These are phyloP conservation scores for Cercospora sojina DNA, from an alignment of 2,329 filamentous ascomycete genomes.

Conservation along the genomic window DNA sequence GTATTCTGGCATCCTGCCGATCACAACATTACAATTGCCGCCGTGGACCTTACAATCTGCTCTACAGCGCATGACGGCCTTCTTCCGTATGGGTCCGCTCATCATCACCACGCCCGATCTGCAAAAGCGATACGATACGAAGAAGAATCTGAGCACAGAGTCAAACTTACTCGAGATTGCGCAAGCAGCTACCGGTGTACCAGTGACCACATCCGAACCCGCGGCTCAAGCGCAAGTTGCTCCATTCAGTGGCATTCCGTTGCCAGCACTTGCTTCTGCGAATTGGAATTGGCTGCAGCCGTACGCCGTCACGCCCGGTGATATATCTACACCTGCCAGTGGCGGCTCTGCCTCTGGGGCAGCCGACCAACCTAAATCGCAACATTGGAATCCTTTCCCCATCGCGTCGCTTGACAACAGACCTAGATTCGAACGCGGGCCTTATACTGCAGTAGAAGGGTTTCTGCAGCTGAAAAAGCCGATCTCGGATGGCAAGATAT, in stretches of 20 bases:
- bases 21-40: slow-evolving; percentile 10
- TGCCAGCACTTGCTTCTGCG: not conserved
- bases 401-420: slow-evolving; percentile 4
- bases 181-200: not conserved
- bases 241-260: not conserved
- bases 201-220: too few relatives aligned
- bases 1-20: slow-evolving; percentile 16
- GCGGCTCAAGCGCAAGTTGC: not conserved
- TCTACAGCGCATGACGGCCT: slow-evolving; percentile 10
- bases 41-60: slow-evolving; percentile 13
- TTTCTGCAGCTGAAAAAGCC: slow-evolving; percentile 9
- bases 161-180: not conserved
- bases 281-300: slow-evolving; percentile 8
- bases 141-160: not conserved
- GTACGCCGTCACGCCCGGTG: not conserved
- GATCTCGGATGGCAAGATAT: not conserved
- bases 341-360: not conserved
- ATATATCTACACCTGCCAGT: not conserved
- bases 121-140: not conserved
- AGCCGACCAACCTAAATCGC: not conserved
- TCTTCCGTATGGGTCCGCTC: slow-evolving; percentile 13
- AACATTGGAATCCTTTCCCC: slow-evolving; percentile 4
- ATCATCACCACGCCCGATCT: slow-evolving; percentile 7
- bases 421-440: slow-evolving; percentile 7
- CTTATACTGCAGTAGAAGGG: slow-evolving; percentile 14